These are phyloP conservation scores for Biscogniauxia sp. DNA, from an alignment of 2,329 filamentous ascomycete species.

Conservation along the genomic window DNA sequence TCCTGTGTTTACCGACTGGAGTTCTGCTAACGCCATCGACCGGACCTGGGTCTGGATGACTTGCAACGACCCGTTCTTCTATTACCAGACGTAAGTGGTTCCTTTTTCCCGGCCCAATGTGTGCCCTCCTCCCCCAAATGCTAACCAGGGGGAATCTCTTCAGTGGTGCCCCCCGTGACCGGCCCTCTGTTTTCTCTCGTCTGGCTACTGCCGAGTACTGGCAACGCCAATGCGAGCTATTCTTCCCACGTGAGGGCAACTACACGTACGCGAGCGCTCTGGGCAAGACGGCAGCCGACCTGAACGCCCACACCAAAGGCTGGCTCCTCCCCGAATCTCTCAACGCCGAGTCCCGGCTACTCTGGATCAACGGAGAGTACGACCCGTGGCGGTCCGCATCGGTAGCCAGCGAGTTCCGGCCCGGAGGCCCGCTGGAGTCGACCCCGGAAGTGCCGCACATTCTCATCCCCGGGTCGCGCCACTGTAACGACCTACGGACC, in stretches of 20 bases:
- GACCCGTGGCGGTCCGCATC: constrained; percentile 59
- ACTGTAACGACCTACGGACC: constrained; percentile 53
- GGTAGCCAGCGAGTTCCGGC: constrained; percentile 51
- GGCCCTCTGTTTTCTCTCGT: constrained; percentile 49
- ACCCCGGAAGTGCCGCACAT: constrained; percentile 48
- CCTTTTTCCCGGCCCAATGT: not conserved
- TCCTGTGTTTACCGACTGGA: constrained; percentile 49
- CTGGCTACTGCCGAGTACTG: constrained; percentile 51
- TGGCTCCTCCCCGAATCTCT: constrained; percentile 51
- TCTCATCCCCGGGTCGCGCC: constrained; percentile 51
- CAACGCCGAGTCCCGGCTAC: constrained; percentile 40
- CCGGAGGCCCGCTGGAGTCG: constrained; percentile 50
- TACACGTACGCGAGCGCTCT: constrained; percentile 46
- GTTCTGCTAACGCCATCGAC: constrained; percentile 43
- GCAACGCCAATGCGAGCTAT: constrained; percentile 52
- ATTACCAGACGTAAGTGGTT: constrained; percentile 49
- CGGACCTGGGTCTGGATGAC: constrained; percentile 60
- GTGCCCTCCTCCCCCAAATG: constrained; percentile 12
- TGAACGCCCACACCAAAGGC: constrained; percentile 55
- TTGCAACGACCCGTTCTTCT: constrained; percentile 62
- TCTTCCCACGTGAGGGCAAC: constrained; percentile 51
- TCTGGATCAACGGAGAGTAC: constrained; percentile 57
- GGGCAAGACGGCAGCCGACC: constrained; percentile 44
- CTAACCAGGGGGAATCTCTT: constrained; percentile 18
- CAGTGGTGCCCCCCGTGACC: constrained; percentile 45